A percentile compares a stretch with the other conserved stretches of the same genome.
Conservation (phyloP, 2,329 filamentous ascomycete genomes). For the Monosporascus sp. region DNA sequence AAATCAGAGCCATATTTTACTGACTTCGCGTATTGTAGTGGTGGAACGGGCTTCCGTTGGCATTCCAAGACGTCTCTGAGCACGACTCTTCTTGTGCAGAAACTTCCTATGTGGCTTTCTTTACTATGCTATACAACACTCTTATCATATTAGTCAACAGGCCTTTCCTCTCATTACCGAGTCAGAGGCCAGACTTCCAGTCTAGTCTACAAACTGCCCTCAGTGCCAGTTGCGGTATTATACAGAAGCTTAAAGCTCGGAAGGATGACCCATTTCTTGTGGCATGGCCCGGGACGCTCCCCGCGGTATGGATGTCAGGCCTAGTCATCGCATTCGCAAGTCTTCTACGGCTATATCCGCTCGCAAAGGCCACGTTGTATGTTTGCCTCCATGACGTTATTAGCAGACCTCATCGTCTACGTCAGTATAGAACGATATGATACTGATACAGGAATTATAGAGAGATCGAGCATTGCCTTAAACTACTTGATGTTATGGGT, state of each 20-base stretch:
- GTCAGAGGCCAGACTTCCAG: constrained; percentile 3
- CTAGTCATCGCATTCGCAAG: constrained; percentile 5
- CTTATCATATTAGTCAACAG: constrained; percentile 7
- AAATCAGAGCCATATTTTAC: not conserved
- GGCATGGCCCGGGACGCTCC: constrained; percentile 4
- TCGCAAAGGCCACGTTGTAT: constrained; percentile 3
- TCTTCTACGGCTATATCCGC: constrained; percentile 3
- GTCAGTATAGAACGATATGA: too few species aligned
- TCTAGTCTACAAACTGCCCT: constrained; percentile 6
- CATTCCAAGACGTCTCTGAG: constrained; percentile 1
- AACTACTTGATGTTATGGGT: constrained; percentile 2
- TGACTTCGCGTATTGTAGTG: not conserved
- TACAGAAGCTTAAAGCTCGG: not conserved
- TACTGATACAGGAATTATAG: not conserved
- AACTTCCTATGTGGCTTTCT: constrained; percentile 2
- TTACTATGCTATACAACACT: constrained; percentile 3
- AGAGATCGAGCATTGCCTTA: constrained; percentile 1
- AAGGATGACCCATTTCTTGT: not conserved
- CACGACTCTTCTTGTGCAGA: not conserved
- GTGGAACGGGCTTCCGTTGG: constrained; percentile 8
- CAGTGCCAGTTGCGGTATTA: constrained; percentile 1
- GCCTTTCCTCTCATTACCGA: constrained; percentile 5
- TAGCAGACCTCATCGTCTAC: too few species aligned
- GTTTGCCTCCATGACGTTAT: not conserved
- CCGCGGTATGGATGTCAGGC: constrained; percentile 6